Conservation (phyloP, 345 rosid species). For the Gossypium australe region DNA sequence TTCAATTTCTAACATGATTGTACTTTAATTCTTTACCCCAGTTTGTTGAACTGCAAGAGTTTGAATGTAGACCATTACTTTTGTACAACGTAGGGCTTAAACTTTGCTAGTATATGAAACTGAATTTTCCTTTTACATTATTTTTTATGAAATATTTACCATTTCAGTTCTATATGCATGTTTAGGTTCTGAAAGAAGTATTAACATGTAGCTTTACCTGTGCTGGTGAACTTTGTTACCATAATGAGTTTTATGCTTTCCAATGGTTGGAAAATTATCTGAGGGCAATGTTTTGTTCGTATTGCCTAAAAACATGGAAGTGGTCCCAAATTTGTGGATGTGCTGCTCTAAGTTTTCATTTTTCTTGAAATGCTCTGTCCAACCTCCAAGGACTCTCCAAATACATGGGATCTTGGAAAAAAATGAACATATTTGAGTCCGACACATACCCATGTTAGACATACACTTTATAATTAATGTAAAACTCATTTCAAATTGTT, state of each 20-base stretch:
- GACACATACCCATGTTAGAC: not conserved
- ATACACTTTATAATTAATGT: not conserved
- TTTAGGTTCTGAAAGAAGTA: not conserved
- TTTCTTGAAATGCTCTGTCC: not conserved
- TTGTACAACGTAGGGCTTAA: not conserved
- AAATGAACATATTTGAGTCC: not conserved
- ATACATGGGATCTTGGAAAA: not conserved
- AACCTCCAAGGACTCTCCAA: not conserved
- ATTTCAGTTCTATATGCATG: not conserved
- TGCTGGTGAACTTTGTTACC: not conserved
- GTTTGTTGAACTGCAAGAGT: not conserved
- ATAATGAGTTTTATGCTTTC: not conserved
- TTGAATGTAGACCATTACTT: not conserved
- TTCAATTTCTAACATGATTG: not conserved
- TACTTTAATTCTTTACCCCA: not conserved
- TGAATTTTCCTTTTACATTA: not conserved
- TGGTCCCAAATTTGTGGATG: not conserved
- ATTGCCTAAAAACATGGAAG: not conserved
- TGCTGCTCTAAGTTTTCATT: not conserved
- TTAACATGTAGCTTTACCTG: not conserved
- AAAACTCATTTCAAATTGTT: not conserved
- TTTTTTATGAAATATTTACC: not conserved
- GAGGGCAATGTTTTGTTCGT: not conserved
- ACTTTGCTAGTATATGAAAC: not conserved
- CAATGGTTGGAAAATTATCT: not conserved